A percentile compares a stretch with the other conserved stretches of the same genome.
phyloP scores from a whole-genome alignment of 2,329 filamentous ascomycete species.

The Aspergillus ochraceoroseus region DNA sequence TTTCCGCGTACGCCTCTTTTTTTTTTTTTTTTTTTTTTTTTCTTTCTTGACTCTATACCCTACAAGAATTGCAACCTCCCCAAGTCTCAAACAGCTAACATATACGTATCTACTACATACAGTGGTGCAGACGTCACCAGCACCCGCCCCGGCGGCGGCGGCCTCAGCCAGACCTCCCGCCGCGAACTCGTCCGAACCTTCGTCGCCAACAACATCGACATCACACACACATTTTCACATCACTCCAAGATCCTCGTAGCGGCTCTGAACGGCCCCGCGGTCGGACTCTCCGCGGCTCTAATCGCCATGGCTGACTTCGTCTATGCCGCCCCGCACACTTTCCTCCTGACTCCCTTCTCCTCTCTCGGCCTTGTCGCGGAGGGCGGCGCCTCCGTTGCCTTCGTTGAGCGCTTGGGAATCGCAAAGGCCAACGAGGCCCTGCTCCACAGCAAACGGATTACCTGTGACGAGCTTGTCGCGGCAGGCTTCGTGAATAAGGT shows the following conservation, averaged over 20 bases:
- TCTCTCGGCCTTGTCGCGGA: constrained; percentile 87
- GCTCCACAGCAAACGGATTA: constrained; percentile 78
- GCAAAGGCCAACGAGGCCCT: constrained; percentile 85
- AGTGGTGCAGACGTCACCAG: constrained; percentile 76
- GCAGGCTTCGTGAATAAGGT: constrained; percentile 84
- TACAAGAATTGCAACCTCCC: not conserved
- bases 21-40: not conserved
- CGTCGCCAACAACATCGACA: constrained; percentile 80
- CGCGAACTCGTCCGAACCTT: constrained; percentile 66
- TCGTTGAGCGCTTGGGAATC: constrained; percentile 75
- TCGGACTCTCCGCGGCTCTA: constrained; percentile 82
- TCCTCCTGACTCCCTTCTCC: constrained; percentile 85
- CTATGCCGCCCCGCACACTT: constrained; percentile 75
- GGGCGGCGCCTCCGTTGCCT: constrained; percentile 71
- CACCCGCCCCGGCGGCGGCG: constrained; percentile 43
- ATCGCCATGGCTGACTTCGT: constrained; percentile 85
- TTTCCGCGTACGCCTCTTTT: constrained; percentile 66
- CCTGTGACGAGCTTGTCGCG: constrained; percentile 65
- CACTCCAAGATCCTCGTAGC: constrained; percentile 91
- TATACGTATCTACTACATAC: constrained; percentile 8
- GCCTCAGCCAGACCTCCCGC: constrained; percentile 42
- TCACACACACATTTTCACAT: constrained; percentile 82
- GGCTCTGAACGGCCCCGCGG: constrained; percentile 84
- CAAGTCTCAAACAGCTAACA: too few species aligned
- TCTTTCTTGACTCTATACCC: not conserved